Conservation (phyloP, 768 basidiomycete genomes). For the Lactifluus volemus region DNA sequence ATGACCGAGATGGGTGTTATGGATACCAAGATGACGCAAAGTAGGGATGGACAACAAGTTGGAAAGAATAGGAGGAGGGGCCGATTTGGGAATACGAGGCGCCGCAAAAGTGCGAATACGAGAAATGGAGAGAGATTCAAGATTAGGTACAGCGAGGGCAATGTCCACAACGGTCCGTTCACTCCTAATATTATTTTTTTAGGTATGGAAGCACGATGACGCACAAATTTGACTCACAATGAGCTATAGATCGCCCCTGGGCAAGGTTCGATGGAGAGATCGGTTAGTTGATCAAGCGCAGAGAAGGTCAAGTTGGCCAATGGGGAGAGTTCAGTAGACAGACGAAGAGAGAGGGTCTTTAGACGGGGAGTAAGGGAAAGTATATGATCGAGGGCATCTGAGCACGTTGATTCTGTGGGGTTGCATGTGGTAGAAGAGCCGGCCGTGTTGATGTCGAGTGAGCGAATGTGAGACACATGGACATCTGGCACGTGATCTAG, state of each 20-base stretch:
- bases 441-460: constrained; percentile 15
- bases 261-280: constrained; percentile 16
- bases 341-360: constrained; percentile 11
- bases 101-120: constrained; percentile 9
- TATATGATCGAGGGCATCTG: constrained; percentile 9
- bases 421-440: not conserved
- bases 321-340: constrained; percentile 15
- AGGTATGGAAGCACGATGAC: constrained; percentile 1
- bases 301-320: constrained; percentile 7
- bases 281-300: not conserved
- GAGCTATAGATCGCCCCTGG: constrained; percentile 7
- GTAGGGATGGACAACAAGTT: constrained; percentile 11
- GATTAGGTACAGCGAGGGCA: constrained; percentile 15
- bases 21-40: constrained; percentile 16
- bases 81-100: not conserved
- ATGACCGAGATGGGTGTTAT: constrained; percentile 14
- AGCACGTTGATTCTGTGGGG: not conserved
- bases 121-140: constrained; percentile 16
- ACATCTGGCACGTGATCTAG: constrained; percentile 12
- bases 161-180: constrained; percentile 15
- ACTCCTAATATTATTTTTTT: not conserved
- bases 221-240: constrained; percentile 10
- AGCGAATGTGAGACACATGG: constrained; percentile 14
- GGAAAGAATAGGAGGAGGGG: not conserved
- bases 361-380: constrained; percentile 11